Evolutionary conservation across 2,329 filamentous ascomycete species (phyloP), one percentile per base, ranked within the genome.

Genomic region (Venturia oleaginea): DNA sequence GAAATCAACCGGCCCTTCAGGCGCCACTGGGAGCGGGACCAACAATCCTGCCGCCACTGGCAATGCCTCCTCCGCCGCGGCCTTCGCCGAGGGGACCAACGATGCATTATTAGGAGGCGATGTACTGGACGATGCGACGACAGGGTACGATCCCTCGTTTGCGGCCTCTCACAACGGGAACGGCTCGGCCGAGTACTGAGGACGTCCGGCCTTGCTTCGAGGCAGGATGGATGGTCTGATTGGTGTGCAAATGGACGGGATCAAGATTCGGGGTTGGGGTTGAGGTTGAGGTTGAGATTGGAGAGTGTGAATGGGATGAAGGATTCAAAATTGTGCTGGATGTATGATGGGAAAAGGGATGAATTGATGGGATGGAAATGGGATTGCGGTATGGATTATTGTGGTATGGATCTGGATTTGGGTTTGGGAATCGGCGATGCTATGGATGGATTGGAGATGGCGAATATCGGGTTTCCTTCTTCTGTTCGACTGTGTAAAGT

Each of bases 1-100:
- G 76, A 82, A 84, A 72, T 81, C 81, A 67, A 71, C 61, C 59
- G 66, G 69, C 48, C 73, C 72, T 68, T 67, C 46, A 63, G 59
- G 46, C 38, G 32, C 32, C 27, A 34, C 51, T 54, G 38, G 24
- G 63, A 68, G 69, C 70, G 65, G 70, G 68, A 65, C 51, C 38
- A 40, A 67, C 64, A 66, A 67, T 63, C 68, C 40, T 57, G 69
- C 68, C 70, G 65, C 71, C 68, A 65, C 54, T 48, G 34, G 66
- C 62, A 66, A 67, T 67, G 69, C 69, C 67, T 68, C 72, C 69
- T 69, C 68, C 63, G 67, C 65, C 37, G 59, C 62, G 57, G 66
- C 69, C 65, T 71, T 69, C 64, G 67, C 71, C 55, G 75, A 75
- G 68, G 69, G 70, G 69, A 69, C 74, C 68, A 77, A 77, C 69